Base-by-base conservation (phyloP, 2,329 filamentous ascomycete species). In the Cladorrhinum sp. region DNA sequence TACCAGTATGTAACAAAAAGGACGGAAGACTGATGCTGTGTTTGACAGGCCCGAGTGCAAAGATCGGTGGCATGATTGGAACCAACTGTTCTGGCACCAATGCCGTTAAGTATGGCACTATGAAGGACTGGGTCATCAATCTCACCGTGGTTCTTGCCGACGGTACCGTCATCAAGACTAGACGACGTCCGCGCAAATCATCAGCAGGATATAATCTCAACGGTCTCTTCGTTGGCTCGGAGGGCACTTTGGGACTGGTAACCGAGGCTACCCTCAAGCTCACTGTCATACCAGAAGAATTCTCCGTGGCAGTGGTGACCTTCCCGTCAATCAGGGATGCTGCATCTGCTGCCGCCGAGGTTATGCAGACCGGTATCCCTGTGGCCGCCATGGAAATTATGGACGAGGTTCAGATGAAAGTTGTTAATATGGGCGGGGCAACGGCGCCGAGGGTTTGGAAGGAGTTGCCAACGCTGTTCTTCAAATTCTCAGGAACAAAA, bases 111-210 rank as follows among this genome's bases (percentile, higher is more conserved):
- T 93, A 93, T 69, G 90, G 90, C 6, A 93, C 90, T 0, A 93
- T 93, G 90, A 92, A 91, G 71, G 90, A 93, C 69, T 93, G 90
- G 89, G 89, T 93, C 24, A 85, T 93, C 69, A 92, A 92, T 68
- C 75, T 93, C 60, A 93, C 90, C 0, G 88, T 93, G 1, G 90
- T 93, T 1, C 81, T 93, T 25, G 87, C 90, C 9, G 90, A 93
- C 68, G 90, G 90, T 1, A 88, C 84, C 0, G 76, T 93, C 23
- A 89, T 93, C 76, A 93, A 93, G 77, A 93, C 90, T 0, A 82
- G 89, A 58, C 81, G 85, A 50, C 79, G 91, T n/a, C 91, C 91
- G 10, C 81, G 89, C 60, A 95, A 96, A 72, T 90, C 88, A 0
- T 89, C 89, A 1, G 91, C 91, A 0, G 91, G 91, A 0, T 95